A percentile compares a stretch with the other conserved stretches of the same genome.
These are phyloP conservation scores for Metschnikowia kunwiensis DNA, from an alignment of 805 yeast genomes.

Conservation along the genomic window DNA sequence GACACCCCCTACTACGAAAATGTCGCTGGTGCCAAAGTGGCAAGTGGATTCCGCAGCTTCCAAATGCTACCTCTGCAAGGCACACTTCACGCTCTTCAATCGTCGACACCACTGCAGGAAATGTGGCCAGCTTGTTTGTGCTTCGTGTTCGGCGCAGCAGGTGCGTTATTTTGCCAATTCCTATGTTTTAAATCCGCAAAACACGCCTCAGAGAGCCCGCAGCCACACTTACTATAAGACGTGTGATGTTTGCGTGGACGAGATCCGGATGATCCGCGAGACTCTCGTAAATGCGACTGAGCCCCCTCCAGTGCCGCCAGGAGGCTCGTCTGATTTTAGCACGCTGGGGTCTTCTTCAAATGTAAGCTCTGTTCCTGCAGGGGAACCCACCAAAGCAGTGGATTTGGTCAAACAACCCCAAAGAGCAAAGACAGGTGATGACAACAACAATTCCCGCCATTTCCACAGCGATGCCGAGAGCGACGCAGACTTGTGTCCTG, in stretches of 20 bases:
- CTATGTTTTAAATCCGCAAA: conserved; percentile 17
- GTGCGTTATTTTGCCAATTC: conserved; percentile 32
- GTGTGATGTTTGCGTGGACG: conserved; percentile 70
- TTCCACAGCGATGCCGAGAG: conserved; percentile 7
- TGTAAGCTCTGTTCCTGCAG: background rate
- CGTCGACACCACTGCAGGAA: conserved; percentile 81
- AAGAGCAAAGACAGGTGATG: background rate
- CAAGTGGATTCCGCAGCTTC: conserved; percentile 59
- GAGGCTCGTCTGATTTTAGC: background rate
- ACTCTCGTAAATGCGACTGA: conserved; percentile 15
- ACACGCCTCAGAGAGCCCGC: conserved; percentile 12
- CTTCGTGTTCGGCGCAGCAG: conserved; percentile 54
- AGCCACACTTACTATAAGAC: conserved; percentile 52
- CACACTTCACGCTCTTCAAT: conserved; percentile 54
- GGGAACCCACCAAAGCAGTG: background rate
- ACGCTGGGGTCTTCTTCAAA: background rate
- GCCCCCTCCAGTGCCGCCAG: conserved; percentile 1
- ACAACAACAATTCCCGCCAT: background rate
- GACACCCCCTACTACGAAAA: too few relatives aligned
- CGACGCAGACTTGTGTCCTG: conserved; percentile 40
- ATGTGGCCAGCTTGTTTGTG: conserved; percentile 81
- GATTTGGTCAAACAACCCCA: conserved; percentile 10
- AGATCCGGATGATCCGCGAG: conserved; percentile 28
- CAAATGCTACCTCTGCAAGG: conserved; percentile 54
- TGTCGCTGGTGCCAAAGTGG: conserved; percentile 56